Conservation (phyloP, 768 basidiomycete species). For the Lentinus tigrinus region DNA sequence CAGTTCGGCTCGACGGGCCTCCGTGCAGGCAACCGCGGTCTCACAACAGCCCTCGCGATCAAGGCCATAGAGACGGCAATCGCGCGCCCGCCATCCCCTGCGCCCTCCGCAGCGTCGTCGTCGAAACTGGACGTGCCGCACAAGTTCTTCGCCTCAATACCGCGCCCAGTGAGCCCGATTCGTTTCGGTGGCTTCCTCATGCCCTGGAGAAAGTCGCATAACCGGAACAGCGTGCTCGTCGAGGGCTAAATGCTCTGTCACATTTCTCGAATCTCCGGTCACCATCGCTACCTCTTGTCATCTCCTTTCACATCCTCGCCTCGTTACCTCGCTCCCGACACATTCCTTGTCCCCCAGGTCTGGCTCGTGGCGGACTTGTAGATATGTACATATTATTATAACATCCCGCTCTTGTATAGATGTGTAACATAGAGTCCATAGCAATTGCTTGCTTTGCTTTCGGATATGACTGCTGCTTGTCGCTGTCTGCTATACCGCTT, state of each 20-base stretch:
- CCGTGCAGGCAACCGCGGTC: conserved; percentile 52
- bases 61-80: conserved; percentile 39
- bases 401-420: background rate
- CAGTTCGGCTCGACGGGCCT: conserved; percentile 49
- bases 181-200: conserved; percentile 4
- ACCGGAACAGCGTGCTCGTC: background rate
- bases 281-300: too few relatives aligned
- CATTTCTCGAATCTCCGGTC: background rate
- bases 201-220: background rate
- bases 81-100: conserved; percentile 5
- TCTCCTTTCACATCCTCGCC: background rate
- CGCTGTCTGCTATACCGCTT: background rate
- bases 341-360: background rate
- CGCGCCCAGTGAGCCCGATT: conserved; percentile 4
- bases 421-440: background rate
- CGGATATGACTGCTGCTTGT: background rate
- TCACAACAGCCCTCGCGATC: conserved; percentile 53
- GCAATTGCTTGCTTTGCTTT: background rate
- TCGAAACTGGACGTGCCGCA: background rate
- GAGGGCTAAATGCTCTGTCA: background rate
- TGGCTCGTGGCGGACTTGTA: background rate
- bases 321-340: background rate
- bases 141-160: background rate
- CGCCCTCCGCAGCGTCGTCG: conserved; percentile 3
- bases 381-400: conserved; percentile 6